Evolutionary conservation across 495 filamentous ascomycete species (phyloP).

Genomic region (Aspergillus kassunensis): DNA sequence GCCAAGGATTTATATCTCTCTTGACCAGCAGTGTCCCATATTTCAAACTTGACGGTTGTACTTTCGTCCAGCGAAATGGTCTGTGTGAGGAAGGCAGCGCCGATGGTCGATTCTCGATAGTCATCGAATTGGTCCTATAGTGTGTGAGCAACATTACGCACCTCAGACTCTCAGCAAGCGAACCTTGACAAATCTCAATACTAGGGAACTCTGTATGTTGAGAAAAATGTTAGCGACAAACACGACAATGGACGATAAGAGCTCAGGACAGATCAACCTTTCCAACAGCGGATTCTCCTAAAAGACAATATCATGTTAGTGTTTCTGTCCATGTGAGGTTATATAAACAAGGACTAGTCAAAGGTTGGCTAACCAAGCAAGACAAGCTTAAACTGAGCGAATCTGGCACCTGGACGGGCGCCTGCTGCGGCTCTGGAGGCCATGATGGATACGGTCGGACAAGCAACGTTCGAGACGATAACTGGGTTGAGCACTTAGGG

Average conservation of each 20-base stretch:
- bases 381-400: constrained; percentile 99
- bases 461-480: not conserved
- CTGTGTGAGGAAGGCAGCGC: constrained; percentile 97
- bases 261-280: constrained; percentile 59
- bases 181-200: constrained; percentile 97
- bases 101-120: constrained; percentile 98
- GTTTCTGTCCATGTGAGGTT: not conserved
- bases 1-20: constrained; percentile 97
- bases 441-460: constrained; percentile 49
- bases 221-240: constrained; percentile 31
- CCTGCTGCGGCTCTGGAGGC: constrained; percentile 74
- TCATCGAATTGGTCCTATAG: constrained; percentile 97
- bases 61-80: constrained; percentile 96
- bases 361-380: constrained; percentile 66
- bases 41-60: constrained; percentile 99
- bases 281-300: constrained; percentile 97
- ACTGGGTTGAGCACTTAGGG: constrained; percentile 3
- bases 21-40: constrained; percentile 98
- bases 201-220: constrained; percentile 77
- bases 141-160: constrained; percentile 1
- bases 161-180: constrained; percentile 5
- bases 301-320: constrained; percentile 27
- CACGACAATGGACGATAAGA: constrained; percentile 20
- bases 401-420: constrained; percentile 72
- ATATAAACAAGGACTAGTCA: constrained; percentile 2